Evolutionary conservation across 2,329 filamentous ascomycete species (phyloP), one percentile per base, ranked within the genome.

Genomic region (Penicillium thymicola): DNA sequence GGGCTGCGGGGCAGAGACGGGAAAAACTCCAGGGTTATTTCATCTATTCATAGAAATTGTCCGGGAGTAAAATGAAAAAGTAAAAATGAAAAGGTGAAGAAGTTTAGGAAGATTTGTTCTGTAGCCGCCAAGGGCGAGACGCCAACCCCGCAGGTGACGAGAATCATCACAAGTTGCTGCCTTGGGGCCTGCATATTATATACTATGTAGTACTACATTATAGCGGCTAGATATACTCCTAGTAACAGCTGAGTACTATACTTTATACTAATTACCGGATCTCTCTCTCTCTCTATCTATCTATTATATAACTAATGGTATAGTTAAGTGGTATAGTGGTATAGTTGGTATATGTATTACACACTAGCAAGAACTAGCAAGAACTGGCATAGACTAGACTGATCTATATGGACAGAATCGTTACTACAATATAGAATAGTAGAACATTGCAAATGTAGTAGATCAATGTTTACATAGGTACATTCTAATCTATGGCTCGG

Each of bases 101-200:
- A 48, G 34, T 51, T 34, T 13, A 43, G 21, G 51, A n/a, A 8
- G 30, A 49, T 25, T 42, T 34, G 30, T 34, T 28, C 40, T 53
- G 47, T 55, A 61, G 49, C 46, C 60, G 60, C 60, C 56, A 44
- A 59, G 59, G 30, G 59, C 60, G 60, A 62, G 50, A 58, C 60
- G 60, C 60, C 49, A 51, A 61, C 60, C 60, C 60, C 60, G 60
- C 60, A 63, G 59, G 60, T 63, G 60, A 63, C 36, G 57, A 59
- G 54, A 47, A 34, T 49, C 37, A 46, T 60, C 58, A 59, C 57
- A 58, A 40, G 46, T 48, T 53, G 48, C 40, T 53, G 52, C 42
- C 54, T 54, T 55, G 37, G 23, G 48, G 54, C 54, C 51, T 38
- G 36, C 36, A 38, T 38, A 6, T 9, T 18, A 11, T 40, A n/a